A percentile compares a stretch with the other conserved stretches of the same genome.
phyloP scores from a whole-genome alignment of 768 basidiomycete species.

The Neoboletus magnificus region DNA sequence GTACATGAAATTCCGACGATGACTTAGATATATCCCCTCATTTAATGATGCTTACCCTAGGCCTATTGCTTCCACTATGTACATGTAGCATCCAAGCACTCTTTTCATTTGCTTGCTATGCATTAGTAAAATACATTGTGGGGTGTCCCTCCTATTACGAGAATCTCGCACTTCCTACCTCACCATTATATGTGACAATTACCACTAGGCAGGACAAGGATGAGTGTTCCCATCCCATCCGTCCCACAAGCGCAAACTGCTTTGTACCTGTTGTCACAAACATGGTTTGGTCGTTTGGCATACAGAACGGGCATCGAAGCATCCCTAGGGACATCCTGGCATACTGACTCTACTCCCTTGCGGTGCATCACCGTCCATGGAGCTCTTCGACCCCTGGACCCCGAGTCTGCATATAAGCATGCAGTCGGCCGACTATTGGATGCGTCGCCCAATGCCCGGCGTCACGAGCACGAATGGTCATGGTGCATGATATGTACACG shows the following conservation, averaged over 20 bases:
- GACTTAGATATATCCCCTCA: background rate
- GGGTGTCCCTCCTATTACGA: background rate
- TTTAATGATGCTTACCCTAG: slow-evolving; percentile 1
- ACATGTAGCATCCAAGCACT: background rate
- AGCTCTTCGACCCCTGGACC: background rate
- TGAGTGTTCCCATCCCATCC: background rate
- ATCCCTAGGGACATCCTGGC: background rate
- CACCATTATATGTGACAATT: too few species aligned
- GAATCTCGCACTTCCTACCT: too few species aligned
- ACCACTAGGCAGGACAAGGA: too few species aligned
- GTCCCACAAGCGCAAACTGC: background rate
- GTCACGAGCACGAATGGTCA: too few species aligned
- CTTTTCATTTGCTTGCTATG: background rate
- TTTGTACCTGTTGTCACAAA: background rate
- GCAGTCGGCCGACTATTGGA: background rate
- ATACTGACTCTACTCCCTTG: background rate
- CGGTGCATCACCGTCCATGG: background rate
- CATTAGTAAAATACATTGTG: background rate
- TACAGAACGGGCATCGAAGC: background rate
- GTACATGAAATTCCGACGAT: background rate
- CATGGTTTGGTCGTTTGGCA: background rate
- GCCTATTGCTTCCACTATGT: background rate
- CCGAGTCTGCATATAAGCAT: background rate
- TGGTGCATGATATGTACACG: too few species aligned
- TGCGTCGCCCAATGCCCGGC: background rate